Conservation (phyloP, 164 flowering plant genomes). For the Warburgia ugandensis region DNA sequence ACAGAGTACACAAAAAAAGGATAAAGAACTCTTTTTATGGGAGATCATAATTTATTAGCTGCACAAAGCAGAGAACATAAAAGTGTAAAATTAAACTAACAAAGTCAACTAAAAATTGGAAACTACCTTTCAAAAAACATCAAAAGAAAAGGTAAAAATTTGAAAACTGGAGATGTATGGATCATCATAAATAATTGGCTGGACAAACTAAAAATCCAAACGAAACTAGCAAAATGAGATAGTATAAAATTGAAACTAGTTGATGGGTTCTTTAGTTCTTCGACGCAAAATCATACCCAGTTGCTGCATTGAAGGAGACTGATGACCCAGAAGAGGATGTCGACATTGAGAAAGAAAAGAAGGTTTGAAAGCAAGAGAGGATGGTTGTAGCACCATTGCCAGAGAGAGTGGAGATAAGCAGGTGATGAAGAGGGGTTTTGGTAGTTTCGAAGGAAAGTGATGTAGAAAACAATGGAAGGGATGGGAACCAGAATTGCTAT, state of each 20-base stretch:
- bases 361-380: conserved; percentile 65
- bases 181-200: too few relatives aligned
- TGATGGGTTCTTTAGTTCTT: too few relatives aligned
- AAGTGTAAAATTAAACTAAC: background rate
- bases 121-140: background rate
- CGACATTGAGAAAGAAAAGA: conserved; percentile 81
- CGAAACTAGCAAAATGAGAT: too few relatives aligned
- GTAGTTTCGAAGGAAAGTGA: conserved; percentile 56
- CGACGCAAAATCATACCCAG: conserved; percentile 72
- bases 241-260: too few relatives aligned
- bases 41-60: too few relatives aligned
- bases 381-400: conserved; percentile 74
- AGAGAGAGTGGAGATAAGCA: conserved; percentile 23
- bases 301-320: conserved; percentile 61
- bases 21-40: too few relatives aligned
- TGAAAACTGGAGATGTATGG: too few relatives aligned
- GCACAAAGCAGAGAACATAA: background rate
- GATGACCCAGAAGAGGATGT: conserved; percentile 75
- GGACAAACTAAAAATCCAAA: too few relatives aligned
- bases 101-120: too few relatives aligned
- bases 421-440: background rate
- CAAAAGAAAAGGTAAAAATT: background rate
- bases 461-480: conserved; percentile 74
- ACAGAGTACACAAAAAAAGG: too few relatives aligned
- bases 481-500: conserved; percentile 58